Percentiles rank a stretch among this genome's conserved stretches.
Evolutionary conservation across 2,329 filamentous ascomycete species (phyloP).

Genomic region (Pseudogymnoascus sp.): DNA sequence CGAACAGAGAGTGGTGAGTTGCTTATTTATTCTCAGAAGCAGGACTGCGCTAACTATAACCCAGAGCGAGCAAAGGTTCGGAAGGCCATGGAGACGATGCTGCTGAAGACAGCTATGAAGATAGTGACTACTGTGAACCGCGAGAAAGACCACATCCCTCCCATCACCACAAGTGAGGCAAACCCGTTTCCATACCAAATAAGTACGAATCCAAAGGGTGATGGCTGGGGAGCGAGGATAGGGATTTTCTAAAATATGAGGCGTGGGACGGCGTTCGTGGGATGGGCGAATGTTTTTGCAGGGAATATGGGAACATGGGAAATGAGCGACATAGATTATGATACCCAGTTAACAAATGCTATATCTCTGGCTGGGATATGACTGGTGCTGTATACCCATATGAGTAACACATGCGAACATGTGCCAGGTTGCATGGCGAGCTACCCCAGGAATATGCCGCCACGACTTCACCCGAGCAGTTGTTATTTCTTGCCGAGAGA

Average conservation of each 20-base stretch:
- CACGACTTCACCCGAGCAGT: background rate
- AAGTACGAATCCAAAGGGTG: constrained; percentile 72
- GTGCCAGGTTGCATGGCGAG: background rate
- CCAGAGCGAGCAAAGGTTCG: constrained; percentile 80
- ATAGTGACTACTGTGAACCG: constrained; percentile 79
- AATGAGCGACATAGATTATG: constrained; percentile 5
- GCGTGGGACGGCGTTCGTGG: constrained; percentile 5
- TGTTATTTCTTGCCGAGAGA: background rate
- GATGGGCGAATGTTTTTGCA: constrained; percentile 3
- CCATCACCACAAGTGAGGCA: constrained; percentile 81
- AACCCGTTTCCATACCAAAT: constrained; percentile 97
- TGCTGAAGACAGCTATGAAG: constrained; percentile 80
- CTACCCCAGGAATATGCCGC: background rate
- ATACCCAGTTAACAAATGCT: constrained; percentile 9
- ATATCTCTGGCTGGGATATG: constrained; percentile 7
- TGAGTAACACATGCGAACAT: constrained; percentile 2
- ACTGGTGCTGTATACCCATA: background rate
- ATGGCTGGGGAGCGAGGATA: constrained; percentile 71
- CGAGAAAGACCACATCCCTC: constrained; percentile 93
- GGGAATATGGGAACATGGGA: background rate
- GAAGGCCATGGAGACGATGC: constrained; percentile 80
- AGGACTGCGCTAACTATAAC: constrained; percentile 9
- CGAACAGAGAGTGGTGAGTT: constrained; percentile 73
- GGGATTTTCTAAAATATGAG: constrained; percentile 40
- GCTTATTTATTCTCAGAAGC: background rate